Base-by-base conservation (phyloP, 176 grass and related monocot species). In the Musa troglodytarum region DNA sequence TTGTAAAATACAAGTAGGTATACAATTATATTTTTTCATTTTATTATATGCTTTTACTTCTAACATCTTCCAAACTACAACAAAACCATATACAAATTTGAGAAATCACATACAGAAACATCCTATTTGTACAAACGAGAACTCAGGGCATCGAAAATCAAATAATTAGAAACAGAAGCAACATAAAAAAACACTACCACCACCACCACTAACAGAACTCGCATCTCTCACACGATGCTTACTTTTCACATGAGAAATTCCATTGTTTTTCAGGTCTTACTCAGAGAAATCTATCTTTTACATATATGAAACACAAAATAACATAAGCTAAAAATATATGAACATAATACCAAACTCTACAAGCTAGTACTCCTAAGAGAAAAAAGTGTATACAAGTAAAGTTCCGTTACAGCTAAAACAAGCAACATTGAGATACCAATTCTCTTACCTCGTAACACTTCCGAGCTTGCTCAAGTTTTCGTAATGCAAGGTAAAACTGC, bases 401-500 rank as follows among this genome's bases (percentile, higher is more conserved):
- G 65, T 7, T 29, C 3, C 0, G 1, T 68, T 29, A 68, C 13
- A 34, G 65, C 11, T 16, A 13, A 72, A 53, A 72, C 10, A 52
- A 72, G 69, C 53, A 72, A 11, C 7, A 54, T 22, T 62, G 3
- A 76, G 63, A 9, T 50, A 76, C 1, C 16, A 62, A 50, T 49
- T 11, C 10, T 49, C 29, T 62, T 89, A 98, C 94, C 90, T 98
- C 88, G 78, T 89, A 93, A 84, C 75, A 93, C 75, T 84, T 78
- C 71, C 78, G 84, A 71, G 94, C 94, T 87, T 89, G 80, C 77
- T 85, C 65, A 87, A 93, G 79, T 63, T 80, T 93, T 71, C n/a
- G 52, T 58, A 93, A 88, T 73, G 83, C 56, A 76, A 93, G 75
- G 79, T 98, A 93, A 76, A 84, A 86, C 19, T 81, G 81, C 22